A percentile compares a stretch with the other conserved stretches of the same genome.
phyloP scores from a whole-genome alignment of 176 grass and related monocot species.

The Aegilops umbellulata region DNA sequence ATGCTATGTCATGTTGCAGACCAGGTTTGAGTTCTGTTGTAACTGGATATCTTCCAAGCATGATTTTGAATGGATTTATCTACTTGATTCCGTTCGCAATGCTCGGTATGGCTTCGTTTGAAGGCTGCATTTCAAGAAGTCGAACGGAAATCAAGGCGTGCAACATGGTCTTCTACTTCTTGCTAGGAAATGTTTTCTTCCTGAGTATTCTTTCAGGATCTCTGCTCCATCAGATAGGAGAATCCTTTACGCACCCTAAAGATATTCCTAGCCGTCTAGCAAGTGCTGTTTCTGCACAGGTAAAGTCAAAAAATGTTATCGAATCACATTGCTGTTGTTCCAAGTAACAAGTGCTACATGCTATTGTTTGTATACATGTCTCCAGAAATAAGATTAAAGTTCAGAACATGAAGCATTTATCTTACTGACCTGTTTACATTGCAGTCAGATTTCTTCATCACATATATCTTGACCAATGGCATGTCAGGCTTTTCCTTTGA shows the following conservation, averaged over 20 bases:
- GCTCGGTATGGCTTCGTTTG: constrained; percentile 68
- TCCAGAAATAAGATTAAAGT: neutral
- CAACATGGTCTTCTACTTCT: constrained; percentile 94
- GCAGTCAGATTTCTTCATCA: constrained; percentile 98
- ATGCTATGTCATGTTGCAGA: constrained; percentile 48
- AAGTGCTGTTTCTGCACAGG: constrained; percentile 87
- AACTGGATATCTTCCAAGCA: constrained; percentile 79
- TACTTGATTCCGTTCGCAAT: constrained; percentile 83
- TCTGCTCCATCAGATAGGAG: constrained; percentile 74
- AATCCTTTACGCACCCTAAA: constrained; percentile 80
- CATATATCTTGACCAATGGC: constrained; percentile 86
- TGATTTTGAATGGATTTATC: constrained; percentile 85
- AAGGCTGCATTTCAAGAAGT: constrained; percentile 66
- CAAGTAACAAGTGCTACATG: neutral
- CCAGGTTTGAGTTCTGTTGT: constrained; percentile 73
- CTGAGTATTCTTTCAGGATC: constrained; percentile 78
- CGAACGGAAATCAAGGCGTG: constrained; percentile 76
- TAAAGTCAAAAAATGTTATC: constrained; percentile 19
- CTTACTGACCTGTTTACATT: constrained; percentile 15
- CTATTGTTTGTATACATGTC: too few species aligned
- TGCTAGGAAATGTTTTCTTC: constrained; percentile 95
- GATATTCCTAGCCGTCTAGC: constrained; percentile 78
- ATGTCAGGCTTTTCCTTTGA: constrained; percentile 94
- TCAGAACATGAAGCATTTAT: constrained; percentile 13
- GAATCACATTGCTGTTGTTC: neutral